Percentiles rank a stretch among this genome's conserved stretches.
phyloP scores from a whole-genome alignment of 2,329 filamentous ascomycete genomes.

The Ophiosphaerella herpotricha region DNA sequence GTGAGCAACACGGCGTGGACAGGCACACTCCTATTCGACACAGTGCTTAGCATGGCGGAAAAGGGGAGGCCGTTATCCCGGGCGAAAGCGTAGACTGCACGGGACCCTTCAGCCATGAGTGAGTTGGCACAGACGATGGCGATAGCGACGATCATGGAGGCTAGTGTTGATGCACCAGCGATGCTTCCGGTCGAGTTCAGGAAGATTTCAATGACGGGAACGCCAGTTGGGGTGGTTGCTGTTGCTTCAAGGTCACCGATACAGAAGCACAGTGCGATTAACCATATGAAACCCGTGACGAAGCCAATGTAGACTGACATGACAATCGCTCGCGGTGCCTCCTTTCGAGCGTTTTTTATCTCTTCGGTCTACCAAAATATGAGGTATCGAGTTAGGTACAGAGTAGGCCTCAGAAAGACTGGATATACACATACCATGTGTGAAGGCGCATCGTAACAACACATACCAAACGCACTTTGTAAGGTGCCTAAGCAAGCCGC shows the following conservation, averaged over 20 bases:
- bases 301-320: slow-evolving; percentile 48
- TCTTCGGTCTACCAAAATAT: slow-evolving; percentile 52
- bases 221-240: slow-evolving; percentile 53
- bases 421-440: slow-evolving; percentile 47
- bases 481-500: slow-evolving; percentile 59
- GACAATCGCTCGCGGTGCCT: slow-evolving; percentile 54
- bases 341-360: slow-evolving; percentile 56
- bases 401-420: too few species aligned
- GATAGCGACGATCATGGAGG: slow-evolving; percentile 56
- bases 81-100: slow-evolving; percentile 55
- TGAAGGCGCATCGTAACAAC: slow-evolving; percentile 53
- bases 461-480: slow-evolving; percentile 61
- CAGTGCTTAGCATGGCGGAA: slow-evolving; percentile 52
- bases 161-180: slow-evolving; percentile 51
- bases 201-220: slow-evolving; percentile 60
- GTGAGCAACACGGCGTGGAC: slow-evolving; percentile 56
- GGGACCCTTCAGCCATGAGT: slow-evolving; percentile 54
- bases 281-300: slow-evolving; percentile 46
- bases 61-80: slow-evolving; percentile 60
- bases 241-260: slow-evolving; percentile 53
- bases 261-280: slow-evolving; percentile 48
- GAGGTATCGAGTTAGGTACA: too few species aligned
- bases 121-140: slow-evolving; percentile 52
- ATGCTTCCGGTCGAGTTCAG: slow-evolving; percentile 54
- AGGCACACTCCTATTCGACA: slow-evolving; percentile 56